Percentiles rank a stretch among this genome's conserved stretches.
Conservation (phyloP, 371 early-diverging fungal genomes). For the Paraphysoderma sedebokerense region DNA sequence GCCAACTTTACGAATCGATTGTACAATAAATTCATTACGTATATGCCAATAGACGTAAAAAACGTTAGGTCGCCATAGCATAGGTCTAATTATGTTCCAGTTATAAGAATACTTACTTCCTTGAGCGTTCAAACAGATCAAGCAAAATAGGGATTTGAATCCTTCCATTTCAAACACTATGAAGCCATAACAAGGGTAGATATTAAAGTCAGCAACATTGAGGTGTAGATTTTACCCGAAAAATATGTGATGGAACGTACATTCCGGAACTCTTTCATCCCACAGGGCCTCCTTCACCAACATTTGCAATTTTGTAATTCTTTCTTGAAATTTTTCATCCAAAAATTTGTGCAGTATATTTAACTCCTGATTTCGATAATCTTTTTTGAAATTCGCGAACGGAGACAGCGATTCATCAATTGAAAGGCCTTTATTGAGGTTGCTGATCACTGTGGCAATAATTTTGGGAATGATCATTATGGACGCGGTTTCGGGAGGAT, state of each 20-base stretch:
- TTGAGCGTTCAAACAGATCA: constrained; percentile 3
- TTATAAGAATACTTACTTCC: neutral
- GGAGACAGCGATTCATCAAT: neutral
- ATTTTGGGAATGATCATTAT: constrained; percentile 1
- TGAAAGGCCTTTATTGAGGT: no score
- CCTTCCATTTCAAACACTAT: neutral
- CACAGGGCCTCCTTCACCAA: neutral
- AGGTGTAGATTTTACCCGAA: neutral
- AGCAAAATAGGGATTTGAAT: neutral
- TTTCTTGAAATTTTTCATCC: constrained; percentile 4
- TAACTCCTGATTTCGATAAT: neutral
- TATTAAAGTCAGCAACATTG: neutral
- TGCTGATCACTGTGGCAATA: constrained; percentile 5
- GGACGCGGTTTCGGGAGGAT: constrained; percentile 5
- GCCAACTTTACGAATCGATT: neutral
- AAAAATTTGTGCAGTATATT: constrained; percentile 1
- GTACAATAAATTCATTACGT: neutral
- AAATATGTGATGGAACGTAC: neutral
- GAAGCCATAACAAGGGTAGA: neutral
- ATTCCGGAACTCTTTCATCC: neutral
- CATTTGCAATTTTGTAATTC: neutral
- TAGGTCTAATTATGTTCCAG: no score
- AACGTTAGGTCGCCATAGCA: no score
- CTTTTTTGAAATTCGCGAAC: neutral
- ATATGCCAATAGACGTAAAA: neutral